Conservation (phyloP, 306 rosid species). For the Geum urbanum region DNA sequence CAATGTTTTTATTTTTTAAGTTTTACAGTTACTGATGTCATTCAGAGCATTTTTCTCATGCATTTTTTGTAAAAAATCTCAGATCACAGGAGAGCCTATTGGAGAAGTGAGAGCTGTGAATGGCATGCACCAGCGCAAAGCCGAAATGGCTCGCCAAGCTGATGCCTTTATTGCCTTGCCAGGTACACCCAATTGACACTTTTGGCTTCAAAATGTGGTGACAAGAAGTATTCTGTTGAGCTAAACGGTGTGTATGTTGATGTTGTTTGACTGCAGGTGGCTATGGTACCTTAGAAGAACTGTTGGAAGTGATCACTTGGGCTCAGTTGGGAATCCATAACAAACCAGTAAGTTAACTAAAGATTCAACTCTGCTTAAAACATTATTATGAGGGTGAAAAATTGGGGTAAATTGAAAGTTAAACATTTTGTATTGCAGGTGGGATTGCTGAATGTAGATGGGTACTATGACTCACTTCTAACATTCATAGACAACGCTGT, state of each 20-base stretch:
- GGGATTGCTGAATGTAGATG: conserved; percentile 92
- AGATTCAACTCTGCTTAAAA: not conserved
- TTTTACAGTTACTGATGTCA: not conserved
- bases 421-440: conserved; percentile 43
- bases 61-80: not conserved
- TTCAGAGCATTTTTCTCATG: not conserved
- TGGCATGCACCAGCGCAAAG: conserved; percentile 95
- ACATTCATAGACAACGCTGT: conserved; percentile 95
- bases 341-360: conserved; percentile 58
- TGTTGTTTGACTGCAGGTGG: conserved; percentile 53
- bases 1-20: not conserved
- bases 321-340: conserved; percentile 92
- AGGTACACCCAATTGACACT: conserved; percentile 32
- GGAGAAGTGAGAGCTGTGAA: conserved; percentile 91
- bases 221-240: not conserved
- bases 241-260: not conserved
- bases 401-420: not conserved
- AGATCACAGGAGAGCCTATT: conserved; percentile 79
- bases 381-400: not conserved
- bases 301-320: conserved; percentile 87
- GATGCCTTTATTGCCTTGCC: conserved; percentile 94
- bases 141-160: conserved; percentile 92
- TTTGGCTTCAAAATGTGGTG: not conserved
- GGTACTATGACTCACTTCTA: conserved; percentile 78
- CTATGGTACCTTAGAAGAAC: conserved; percentile 88